phyloP scores from a whole-genome alignment of 495 filamentous ascomycete genomes.

The Annulohypoxylon stygium region DNA sequence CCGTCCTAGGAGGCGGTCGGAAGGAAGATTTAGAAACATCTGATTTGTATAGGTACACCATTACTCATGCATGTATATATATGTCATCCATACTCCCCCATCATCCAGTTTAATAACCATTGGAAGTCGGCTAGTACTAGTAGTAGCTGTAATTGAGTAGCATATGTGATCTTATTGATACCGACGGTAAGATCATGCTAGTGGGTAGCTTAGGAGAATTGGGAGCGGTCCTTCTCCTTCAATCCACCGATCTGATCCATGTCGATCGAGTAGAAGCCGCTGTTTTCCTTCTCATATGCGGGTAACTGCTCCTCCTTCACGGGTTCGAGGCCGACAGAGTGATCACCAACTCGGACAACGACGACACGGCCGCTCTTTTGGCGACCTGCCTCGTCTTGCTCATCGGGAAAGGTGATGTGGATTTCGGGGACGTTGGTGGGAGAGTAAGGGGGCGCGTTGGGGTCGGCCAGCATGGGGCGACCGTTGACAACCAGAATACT shows the following conservation, averaged over 20 bases:
- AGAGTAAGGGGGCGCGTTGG: constrained; percentile 79
- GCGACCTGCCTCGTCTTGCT: constrained; percentile 88
- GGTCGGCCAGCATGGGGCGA: constrained; percentile 79
- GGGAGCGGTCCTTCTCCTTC: constrained; percentile 79
- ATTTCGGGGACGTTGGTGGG: constrained; percentile 91
- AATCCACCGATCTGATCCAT: constrained; percentile 94
- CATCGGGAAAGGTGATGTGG: constrained; percentile 97
- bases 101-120: constrained; percentile 26
- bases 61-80: constrained; percentile 50
- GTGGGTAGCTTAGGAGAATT: constrained; percentile 52
- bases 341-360: constrained; percentile 91
- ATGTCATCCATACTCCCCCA: constrained; percentile 43
- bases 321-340: constrained; percentile 88
- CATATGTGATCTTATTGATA: constrained; percentile 25
- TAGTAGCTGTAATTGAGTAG: neutral
- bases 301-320: constrained; percentile 83
- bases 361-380: constrained; percentile 88
- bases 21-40: constrained; percentile 44
- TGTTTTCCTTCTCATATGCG: constrained; percentile 83
- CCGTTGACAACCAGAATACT: constrained; percentile 78
- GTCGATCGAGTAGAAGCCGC: constrained; percentile 90
- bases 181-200: constrained; percentile 13
- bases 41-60: constrained; percentile 46
- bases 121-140: constrained; percentile 24
- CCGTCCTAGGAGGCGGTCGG: constrained; percentile 28